Percentiles rank a stretch among this genome's conserved stretches.
Conservation (phyloP, 2,329 filamentous ascomycete species). For the Drechslerella stenobrocha region DNA sequence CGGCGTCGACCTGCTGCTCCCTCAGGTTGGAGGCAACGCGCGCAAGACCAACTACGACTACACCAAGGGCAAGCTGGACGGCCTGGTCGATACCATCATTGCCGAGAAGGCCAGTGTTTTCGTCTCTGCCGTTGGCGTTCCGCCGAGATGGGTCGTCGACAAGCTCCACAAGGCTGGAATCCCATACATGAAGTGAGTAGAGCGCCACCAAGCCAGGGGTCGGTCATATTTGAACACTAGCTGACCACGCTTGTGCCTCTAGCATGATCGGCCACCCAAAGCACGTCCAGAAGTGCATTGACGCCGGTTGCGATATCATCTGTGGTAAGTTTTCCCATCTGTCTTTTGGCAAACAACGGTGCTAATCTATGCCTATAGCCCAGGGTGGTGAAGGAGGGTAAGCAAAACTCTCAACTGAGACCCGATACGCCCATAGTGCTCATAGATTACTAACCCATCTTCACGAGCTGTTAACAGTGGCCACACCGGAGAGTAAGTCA, state of each 20-base stretch:
- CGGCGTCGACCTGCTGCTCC: slow-evolving; percentile 88
- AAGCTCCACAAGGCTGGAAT: slow-evolving; percentile 83
- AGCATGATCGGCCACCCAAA: slow-evolving; percentile 98
- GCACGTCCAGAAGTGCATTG: slow-evolving; percentile 95
- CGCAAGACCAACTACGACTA: slow-evolving; percentile 86
- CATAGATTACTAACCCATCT: slow-evolving; percentile 11
- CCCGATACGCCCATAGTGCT: not conserved
- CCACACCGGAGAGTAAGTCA: slow-evolving; percentile 74
- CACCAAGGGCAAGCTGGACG: slow-evolving; percentile 96
- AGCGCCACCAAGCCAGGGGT: not conserved
- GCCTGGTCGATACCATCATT: slow-evolving; percentile 89
- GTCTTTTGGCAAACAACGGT: not conserved
- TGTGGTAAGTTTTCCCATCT: slow-evolving; percentile 60
- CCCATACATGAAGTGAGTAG: slow-evolving; percentile 84
- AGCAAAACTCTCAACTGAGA: slow-evolving; percentile 10
- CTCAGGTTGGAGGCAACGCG: slow-evolving; percentile 90
- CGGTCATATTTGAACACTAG: not conserved
- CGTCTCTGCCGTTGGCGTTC: slow-evolving; percentile 93
- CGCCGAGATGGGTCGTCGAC: slow-evolving; percentile 84
- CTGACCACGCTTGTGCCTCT: slow-evolving; percentile 10
- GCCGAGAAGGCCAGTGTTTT: slow-evolving; percentile 88
- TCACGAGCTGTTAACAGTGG: slow-evolving; percentile 58
- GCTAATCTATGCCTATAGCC: slow-evolving; percentile 57
- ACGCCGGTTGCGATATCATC: slow-evolving; percentile 90
- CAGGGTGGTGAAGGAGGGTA: slow-evolving; percentile 91